These are phyloP conservation scores for Aureobasidium sp. DNA, from an alignment of 2,329 filamentous ascomycete genomes.

Conservation along the genomic window DNA sequence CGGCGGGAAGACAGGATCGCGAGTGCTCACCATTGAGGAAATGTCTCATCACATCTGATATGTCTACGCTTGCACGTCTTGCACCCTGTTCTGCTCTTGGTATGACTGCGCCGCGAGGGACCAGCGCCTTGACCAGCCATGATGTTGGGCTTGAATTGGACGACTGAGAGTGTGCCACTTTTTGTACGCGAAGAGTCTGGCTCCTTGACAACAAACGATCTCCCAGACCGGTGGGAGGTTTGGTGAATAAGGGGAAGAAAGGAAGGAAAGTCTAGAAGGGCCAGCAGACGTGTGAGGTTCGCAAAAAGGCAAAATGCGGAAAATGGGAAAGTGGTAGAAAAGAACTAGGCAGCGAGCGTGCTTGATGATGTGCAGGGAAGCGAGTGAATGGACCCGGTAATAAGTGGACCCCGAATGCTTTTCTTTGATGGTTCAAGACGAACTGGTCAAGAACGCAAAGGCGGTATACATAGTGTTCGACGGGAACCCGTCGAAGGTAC, in stretches of 20 bases:
- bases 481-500: conserved; percentile 11
- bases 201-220: not conserved
- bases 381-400: conserved; percentile 15
- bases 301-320: conserved; percentile 5
- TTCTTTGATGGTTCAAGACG: conserved; percentile 11
- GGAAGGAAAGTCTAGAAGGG: conserved; percentile 9
- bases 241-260: not conserved
- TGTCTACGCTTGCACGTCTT: conserved; percentile 96
- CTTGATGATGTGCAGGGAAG: conserved; percentile 14
- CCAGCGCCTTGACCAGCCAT: conserved; percentile 96
- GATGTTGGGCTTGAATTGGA: not conserved
- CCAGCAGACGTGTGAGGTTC: conserved; percentile 8
- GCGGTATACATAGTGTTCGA: conserved; percentile 15
- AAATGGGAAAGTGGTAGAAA: conserved; percentile 4
- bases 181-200: not conserved
- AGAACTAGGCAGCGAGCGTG: conserved; percentile 12
- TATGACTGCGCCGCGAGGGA: conserved; percentile 86
- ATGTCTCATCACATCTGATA: conserved; percentile 95
- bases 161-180: not conserved
- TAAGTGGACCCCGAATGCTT: conserved; percentile 14
- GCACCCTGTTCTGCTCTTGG: conserved; percentile 97
- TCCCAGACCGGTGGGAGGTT: conserved; percentile 3
- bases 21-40: conserved; percentile 76
- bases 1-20: conserved; percentile 22
- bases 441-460: conserved; percentile 13